A percentile compares a stretch with the other conserved stretches of the same genome.
Evolutionary conservation across 129 eudicot species (phyloP).

Genomic region (Flaveria robusta): DNA sequence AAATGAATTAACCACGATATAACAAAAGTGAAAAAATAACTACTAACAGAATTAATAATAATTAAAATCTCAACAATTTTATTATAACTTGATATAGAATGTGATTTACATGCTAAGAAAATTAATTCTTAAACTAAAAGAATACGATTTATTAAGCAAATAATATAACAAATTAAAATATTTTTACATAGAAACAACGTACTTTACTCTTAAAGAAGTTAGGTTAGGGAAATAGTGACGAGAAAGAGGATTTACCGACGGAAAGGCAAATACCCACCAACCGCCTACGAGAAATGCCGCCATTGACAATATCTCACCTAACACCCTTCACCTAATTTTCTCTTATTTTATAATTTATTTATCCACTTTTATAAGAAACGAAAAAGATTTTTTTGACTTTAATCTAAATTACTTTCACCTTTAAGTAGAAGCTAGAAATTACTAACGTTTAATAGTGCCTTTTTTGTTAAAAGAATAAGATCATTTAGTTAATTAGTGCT

Average conservation of each 20-base stretch:
- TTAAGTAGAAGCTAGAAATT: neutral
- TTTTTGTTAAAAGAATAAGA: too few relatives aligned
- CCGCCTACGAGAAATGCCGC: slow-evolving; percentile 13
- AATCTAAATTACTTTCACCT: neutral
- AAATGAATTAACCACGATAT: too few relatives aligned
- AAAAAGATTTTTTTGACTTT: neutral
- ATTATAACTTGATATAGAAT: too few relatives aligned
- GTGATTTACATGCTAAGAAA: too few relatives aligned
- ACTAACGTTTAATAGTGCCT: too few relatives aligned
- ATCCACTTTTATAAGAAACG: neutral
- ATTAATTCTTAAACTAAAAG: too few relatives aligned
- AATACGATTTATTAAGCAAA: too few relatives aligned
- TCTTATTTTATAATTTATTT: neutral
- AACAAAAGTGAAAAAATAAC: too few relatives aligned
- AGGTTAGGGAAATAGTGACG: slow-evolving; percentile 4
- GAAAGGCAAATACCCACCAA: slow-evolving; percentile 11
- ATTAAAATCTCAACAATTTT: too few relatives aligned
- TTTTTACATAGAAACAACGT: neutral
- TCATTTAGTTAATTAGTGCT: neutral
- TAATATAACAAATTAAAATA: too few relatives aligned
- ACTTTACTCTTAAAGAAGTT: neutral
- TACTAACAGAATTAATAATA: too few relatives aligned
- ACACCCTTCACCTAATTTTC: neutral
- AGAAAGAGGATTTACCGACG: slow-evolving; percentile 8
- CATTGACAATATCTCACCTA: slow-evolving; percentile 14